These are phyloP conservation scores for Linderniella brevidens DNA, from an alignment of 257 asterid species.

Conservation along the genomic window DNA sequence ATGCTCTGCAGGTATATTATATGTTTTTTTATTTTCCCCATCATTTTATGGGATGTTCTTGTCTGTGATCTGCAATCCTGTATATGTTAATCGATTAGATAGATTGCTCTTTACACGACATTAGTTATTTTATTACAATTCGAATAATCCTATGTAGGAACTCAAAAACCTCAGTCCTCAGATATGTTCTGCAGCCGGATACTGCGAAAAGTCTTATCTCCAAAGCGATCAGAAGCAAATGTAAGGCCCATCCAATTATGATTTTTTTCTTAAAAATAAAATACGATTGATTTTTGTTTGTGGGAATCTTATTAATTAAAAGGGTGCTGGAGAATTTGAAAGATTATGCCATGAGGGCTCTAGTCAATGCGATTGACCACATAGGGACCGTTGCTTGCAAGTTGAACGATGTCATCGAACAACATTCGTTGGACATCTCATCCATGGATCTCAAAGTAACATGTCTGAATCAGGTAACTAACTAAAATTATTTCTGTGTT, in stretches of 20 bases:
- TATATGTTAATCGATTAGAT: background rate
- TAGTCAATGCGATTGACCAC: constrained; percentile 91
- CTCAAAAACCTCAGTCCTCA: constrained; percentile 88
- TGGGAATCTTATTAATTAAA: too few relatives aligned
- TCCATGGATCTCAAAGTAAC: constrained; percentile 50
- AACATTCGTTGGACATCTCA: constrained; percentile 56
- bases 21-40: background rate
- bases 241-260: constrained; percentile 21
- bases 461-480: constrained; percentile 54
- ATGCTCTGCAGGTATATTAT: constrained; percentile 72
- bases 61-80: too few relatives aligned
- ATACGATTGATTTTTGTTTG: constrained; percentile 8
- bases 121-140: background rate
- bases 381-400: constrained; percentile 90
- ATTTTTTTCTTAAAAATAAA: too few relatives aligned
- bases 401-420: constrained; percentile 68
- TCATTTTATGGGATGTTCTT: background rate
- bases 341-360: constrained; percentile 81
- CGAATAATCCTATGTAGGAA: constrained; percentile 29
- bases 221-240: constrained; percentile 83
- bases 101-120: background rate
- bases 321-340: constrained; percentile 87
- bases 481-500: constrained; percentile 2
- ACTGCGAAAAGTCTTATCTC: constrained; percentile 80
- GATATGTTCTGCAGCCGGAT: constrained; percentile 89